phyloP scores from a whole-genome alignment of 805 yeast genomes.

The Ogataea minuta region DNA sequence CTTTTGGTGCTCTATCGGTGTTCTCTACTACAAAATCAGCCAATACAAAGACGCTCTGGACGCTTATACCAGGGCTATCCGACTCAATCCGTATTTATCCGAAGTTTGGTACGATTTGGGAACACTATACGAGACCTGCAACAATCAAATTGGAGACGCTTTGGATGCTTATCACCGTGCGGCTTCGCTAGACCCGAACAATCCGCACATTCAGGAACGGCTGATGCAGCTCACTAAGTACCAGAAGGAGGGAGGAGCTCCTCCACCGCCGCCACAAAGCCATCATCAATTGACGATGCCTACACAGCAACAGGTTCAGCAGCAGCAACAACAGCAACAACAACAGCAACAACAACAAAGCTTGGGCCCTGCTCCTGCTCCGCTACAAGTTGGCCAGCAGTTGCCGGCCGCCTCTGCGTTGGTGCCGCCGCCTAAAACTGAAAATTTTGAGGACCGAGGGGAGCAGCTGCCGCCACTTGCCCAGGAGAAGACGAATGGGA shows the following conservation, averaged over 20 bases:
- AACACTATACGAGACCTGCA: constrained; percentile 94
- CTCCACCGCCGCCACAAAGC: constrained; percentile 53
- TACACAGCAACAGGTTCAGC: constrained; percentile 38
- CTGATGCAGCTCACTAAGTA: constrained; percentile 78
- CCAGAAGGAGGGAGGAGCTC: constrained; percentile 65
- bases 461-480: not conserved
- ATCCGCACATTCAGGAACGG: constrained; percentile 91
- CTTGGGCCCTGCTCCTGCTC: constrained; percentile 31
- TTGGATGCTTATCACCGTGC: constrained; percentile 97
- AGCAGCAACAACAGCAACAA: constrained; percentile 35
- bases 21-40: constrained; percentile 89
- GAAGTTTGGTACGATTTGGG: constrained; percentile 99
- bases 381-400: constrained; percentile 30
- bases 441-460: constrained; percentile 9
- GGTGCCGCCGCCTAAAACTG: constrained; percentile 21
- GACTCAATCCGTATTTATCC: constrained; percentile 91
- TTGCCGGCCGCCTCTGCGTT: constrained; percentile 28
- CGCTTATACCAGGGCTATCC: constrained; percentile 94
- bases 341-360: constrained; percentile 33
- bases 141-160: constrained; percentile 92
- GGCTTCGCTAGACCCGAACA: constrained; percentile 89
- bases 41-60: constrained; percentile 97
- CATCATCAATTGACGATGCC: constrained; percentile 50
- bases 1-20: constrained; percentile 97
- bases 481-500: constrained; percentile 5